These are phyloP conservation scores for Botrytis porri DNA, from an alignment of 2,329 filamentous ascomycete genomes.

Conservation along the genomic window DNA sequence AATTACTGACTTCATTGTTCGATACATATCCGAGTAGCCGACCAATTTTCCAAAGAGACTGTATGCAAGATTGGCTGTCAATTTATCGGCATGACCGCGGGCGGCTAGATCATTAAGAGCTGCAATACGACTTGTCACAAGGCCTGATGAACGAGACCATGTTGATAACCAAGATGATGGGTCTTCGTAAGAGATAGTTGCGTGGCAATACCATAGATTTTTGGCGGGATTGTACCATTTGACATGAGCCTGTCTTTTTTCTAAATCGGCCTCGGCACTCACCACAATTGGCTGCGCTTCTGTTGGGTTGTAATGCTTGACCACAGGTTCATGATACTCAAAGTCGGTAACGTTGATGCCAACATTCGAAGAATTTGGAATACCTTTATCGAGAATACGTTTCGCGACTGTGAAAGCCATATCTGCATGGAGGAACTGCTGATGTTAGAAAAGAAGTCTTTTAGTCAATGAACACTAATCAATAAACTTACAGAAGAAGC, in stretches of 20 bases:
- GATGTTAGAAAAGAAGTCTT: slow-evolving; percentile 9
- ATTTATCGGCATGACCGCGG: not conserved
- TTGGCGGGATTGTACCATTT: not conserved
- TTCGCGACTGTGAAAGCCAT: slow-evolving; percentile 54
- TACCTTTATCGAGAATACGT: slow-evolving; percentile 1
- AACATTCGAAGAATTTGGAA: not conserved
- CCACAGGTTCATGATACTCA: not conserved
- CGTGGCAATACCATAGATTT: slow-evolving; percentile 34
- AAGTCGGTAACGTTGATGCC: not conserved
- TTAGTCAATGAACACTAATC: not conserved
- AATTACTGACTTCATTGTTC: slow-evolving; percentile 52
- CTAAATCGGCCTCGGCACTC: not conserved
- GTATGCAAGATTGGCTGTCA: slow-evolving; percentile 63
- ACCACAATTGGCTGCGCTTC: not conserved
- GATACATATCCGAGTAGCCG: slow-evolving; percentile 51
- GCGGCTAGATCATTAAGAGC: not conserved
- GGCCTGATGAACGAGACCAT: not conserved
- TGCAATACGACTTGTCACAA: not conserved
- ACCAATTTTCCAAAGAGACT: slow-evolving; percentile 60
- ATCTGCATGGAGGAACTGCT: slow-evolving; percentile 53
- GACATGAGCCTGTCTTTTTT: not conserved
- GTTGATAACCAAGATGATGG: not conserved
- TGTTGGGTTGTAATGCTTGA: not conserved
- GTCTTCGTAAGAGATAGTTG: not conserved
- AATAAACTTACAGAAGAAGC: slow-evolving; percentile 42